Percentiles rank a stretch among this genome's conserved stretches.
phyloP scores from a whole-genome alignment of 2,329 filamentous ascomycete genomes.

The Fusarium bactridioides region DNA sequence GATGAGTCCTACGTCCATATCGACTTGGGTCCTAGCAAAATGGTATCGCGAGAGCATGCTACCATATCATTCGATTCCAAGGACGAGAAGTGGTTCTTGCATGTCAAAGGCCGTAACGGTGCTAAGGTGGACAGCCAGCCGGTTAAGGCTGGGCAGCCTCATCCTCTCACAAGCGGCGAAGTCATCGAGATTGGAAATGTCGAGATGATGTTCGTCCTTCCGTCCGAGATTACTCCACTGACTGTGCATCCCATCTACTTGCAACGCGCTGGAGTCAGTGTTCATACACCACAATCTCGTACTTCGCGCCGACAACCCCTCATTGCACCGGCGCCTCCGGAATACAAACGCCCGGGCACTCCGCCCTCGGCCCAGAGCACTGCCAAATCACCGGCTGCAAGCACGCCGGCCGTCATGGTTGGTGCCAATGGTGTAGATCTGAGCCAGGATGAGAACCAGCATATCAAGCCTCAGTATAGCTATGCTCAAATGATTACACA shows the following conservation, averaged over 20 bases:
- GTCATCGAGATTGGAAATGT: slow-evolving; percentile 91
- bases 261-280: slow-evolving; percentile 68
- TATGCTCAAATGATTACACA: slow-evolving; percentile 98
- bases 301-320: slow-evolving; percentile 52
- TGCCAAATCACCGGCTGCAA: slow-evolving; percentile 45
- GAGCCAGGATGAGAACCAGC: slow-evolving; percentile 82
- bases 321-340: slow-evolving; percentile 66
- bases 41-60: slow-evolving; percentile 80
- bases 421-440: slow-evolving; percentile 71
- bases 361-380: slow-evolving; percentile 57
- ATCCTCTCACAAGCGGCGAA: slow-evolving; percentile 80
- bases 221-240: slow-evolving; percentile 72
- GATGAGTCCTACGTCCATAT: slow-evolving; percentile 73
- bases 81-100: slow-evolving; percentile 79
- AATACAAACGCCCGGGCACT: slow-evolving; percentile 68
- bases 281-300: slow-evolving; percentile 42
- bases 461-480: slow-evolving; percentile 94
- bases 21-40: slow-evolving; percentile 85
- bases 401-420: slow-evolving; percentile 49
- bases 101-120: slow-evolving; percentile 91
- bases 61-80: slow-evolving; percentile 76
- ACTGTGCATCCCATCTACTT: slow-evolving; percentile 74
- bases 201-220: slow-evolving; percentile 99
- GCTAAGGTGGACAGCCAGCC: slow-evolving; percentile 80
- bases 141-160: slow-evolving; percentile 71